These are phyloP conservation scores for Quillaja saponaria DNA, from an alignment of 306 rosid species.

Conservation along the genomic window DNA sequence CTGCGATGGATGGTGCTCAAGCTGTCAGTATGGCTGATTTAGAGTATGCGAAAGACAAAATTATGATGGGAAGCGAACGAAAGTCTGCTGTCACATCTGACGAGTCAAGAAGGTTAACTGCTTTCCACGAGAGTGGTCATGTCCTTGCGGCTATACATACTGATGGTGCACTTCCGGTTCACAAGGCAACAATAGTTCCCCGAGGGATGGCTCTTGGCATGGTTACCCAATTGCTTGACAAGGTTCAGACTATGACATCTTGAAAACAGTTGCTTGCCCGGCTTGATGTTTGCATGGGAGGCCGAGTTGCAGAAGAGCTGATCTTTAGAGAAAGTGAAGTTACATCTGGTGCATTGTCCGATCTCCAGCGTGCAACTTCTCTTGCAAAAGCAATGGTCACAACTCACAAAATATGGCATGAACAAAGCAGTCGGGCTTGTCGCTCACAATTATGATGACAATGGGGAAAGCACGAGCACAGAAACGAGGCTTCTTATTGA, in stretches of 20 bases:
- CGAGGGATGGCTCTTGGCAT: conserved; percentile 90
- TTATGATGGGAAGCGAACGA: conserved; percentile 93
- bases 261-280: conserved; percentile 84
- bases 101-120: conserved; percentile 63
- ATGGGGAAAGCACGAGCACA: conserved; percentile 89
- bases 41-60: conserved; percentile 86
- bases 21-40: conserved; percentile 81
- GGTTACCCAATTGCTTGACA: conserved; percentile 78
- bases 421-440: conserved; percentile 79
- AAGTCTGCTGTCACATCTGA: conserved; percentile 82
- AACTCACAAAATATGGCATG: conserved; percentile 84
- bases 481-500: conserved; percentile 90
- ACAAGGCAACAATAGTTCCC: conserved; percentile 93
- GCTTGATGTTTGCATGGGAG: conserved; percentile 91
- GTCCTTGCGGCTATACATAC: conserved; percentile 90
- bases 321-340: conserved; percentile 88
- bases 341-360: conserved; percentile 75
- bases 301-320: conserved; percentile 88
- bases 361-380: conserved; percentile 70
- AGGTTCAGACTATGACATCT: conserved; percentile 66
- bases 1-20: conserved; percentile 88
- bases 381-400: conserved; percentile 89
- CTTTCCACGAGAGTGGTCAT: conserved; percentile 92
- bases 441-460: conserved; percentile 69
- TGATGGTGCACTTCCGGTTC: conserved; percentile 81